These are phyloP conservation scores for Schizothecium vesticola DNA, from an alignment of 495 filamentous ascomycete species.

Conservation along the genomic window DNA sequence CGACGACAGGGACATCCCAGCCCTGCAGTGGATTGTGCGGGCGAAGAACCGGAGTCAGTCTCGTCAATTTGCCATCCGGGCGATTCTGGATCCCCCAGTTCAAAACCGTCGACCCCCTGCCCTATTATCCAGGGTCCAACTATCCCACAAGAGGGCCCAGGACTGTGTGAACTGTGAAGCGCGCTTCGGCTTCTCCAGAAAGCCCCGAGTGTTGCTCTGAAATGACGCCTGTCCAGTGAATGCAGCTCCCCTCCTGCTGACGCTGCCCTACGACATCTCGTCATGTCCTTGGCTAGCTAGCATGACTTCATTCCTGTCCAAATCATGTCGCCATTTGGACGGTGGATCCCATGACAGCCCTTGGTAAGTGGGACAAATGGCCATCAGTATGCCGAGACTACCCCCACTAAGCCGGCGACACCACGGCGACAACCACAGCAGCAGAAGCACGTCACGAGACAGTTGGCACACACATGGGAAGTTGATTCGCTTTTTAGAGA, in stretches of 20 bases:
- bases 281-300: not conserved
- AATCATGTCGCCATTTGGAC: not conserved
- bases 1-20: not conserved
- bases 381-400: conserved; percentile 1
- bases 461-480: conserved; percentile 6
- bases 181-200: not conserved
- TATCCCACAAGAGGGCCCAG: not conserved
- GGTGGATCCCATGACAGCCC: not conserved
- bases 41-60: not conserved
- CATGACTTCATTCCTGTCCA: not conserved
- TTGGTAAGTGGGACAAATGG: not conserved
- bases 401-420: not conserved
- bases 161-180: not conserved
- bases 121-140: not conserved
- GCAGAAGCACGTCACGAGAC: conserved; percentile 8
- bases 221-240: not conserved
- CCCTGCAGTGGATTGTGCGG: not conserved
- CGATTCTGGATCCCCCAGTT: not conserved
- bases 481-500: conserved; percentile 31
- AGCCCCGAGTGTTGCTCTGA: not conserved
- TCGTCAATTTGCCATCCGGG: not conserved
- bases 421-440: not conserved
- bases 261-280: not conserved
- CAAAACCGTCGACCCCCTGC: not conserved
- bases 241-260: not conserved